A percentile compares a stretch with the other conserved stretches of the same genome.
Evolutionary conservation across 768 basidiomycete genomes (phyloP).

Genomic region (Suillus subalutaceus): DNA sequence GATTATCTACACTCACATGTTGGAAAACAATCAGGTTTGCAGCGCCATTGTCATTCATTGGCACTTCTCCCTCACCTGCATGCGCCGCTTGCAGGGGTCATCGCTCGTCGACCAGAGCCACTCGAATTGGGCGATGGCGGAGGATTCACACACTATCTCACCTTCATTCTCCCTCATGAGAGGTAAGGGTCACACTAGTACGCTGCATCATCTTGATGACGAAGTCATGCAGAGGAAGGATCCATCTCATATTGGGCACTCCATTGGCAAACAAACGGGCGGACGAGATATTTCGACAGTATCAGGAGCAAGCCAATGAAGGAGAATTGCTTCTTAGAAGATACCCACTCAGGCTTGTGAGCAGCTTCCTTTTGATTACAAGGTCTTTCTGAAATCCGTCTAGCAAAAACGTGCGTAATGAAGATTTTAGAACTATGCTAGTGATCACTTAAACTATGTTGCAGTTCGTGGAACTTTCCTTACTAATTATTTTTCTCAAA

Average conservation of each 20-base stretch:
- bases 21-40: conserved; percentile 32
- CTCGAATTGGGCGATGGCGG: conserved; percentile 23
- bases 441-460: conserved; percentile 12
- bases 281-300: conserved; percentile 60
- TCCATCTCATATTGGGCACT: conserved; percentile 55
- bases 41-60: neutral
- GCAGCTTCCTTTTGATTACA: conserved; percentile 22
- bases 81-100: conserved; percentile 21
- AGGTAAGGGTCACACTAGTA: conserved; percentile 36
- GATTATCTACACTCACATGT: conserved; percentile 32
- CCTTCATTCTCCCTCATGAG: conserved; percentile 51
- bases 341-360: conserved; percentile 70
- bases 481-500: conserved; percentile 86
- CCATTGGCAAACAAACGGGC: conserved; percentile 45
- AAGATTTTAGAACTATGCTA: neutral
- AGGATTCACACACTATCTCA: conserved; percentile 38
- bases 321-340: conserved; percentile 66
- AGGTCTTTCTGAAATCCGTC: conserved; percentile 15
- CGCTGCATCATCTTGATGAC: neutral
- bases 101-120: conserved; percentile 19
- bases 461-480: conserved; percentile 70
- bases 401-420: conserved; percentile 66
- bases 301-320: conserved; percentile 64
- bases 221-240: conserved; percentile 48
- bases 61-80: neutral